Conservation (phyloP, 129 eudicot species). For the Tanacetum coccineum region DNA sequence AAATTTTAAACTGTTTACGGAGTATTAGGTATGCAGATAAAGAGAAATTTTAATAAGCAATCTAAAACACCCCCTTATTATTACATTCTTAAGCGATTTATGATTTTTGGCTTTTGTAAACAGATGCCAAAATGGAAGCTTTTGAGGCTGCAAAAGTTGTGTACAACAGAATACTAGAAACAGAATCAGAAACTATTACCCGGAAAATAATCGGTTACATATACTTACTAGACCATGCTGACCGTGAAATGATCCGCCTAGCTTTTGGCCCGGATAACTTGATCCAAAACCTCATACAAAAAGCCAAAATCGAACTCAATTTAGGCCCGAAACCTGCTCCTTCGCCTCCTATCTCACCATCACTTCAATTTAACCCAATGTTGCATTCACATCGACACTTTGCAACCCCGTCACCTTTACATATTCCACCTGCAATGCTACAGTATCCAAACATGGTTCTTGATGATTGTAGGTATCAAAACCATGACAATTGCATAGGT, state of each 20-base stretch:
- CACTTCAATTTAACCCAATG: conserved; percentile 23
- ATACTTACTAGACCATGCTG: conserved; percentile 43
- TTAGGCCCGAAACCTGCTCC: conserved; percentile 28
- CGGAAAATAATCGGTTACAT: conserved; percentile 52
- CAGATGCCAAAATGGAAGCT: conserved; percentile 52
- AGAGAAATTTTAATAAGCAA: no score
- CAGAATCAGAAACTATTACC: conserved; percentile 52
- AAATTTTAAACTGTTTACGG: no score
- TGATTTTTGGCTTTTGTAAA: conserved; percentile 24
- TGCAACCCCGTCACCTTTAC: conserved; percentile 26
- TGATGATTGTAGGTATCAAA: conserved; percentile 31
- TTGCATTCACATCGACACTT: conserved; percentile 31
- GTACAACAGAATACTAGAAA: conserved; percentile 41
- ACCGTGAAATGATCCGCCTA: conserved; percentile 53
- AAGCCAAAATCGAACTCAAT: conserved; percentile 43
- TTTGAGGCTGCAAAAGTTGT: conserved; percentile 53
- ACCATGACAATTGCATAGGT: conserved; percentile 28
- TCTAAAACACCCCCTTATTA: background rate
- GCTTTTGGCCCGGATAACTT: conserved; percentile 58
- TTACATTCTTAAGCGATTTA: conserved; percentile 10
- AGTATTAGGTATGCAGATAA: no score
- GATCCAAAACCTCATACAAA: conserved; percentile 38
- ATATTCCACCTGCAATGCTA: conserved; percentile 18
- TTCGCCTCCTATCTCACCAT: conserved; percentile 48
- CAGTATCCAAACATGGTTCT: conserved; percentile 30